phyloP scores from a whole-genome alignment of 352 stramenopile genomes.

The Globisporangium spinosum region DNA sequence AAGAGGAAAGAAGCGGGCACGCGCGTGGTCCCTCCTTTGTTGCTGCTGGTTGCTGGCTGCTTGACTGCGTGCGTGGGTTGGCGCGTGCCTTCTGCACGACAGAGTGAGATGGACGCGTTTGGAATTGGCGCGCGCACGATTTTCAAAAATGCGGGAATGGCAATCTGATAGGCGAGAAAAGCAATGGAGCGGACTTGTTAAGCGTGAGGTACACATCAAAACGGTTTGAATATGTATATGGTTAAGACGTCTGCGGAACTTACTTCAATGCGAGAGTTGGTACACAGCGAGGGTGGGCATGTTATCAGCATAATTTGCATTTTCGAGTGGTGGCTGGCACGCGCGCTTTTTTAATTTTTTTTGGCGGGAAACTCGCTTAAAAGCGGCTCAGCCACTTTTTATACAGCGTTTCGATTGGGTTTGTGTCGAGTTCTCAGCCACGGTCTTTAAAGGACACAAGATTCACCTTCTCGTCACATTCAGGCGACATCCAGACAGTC shows the following conservation, averaged over 20 bases:
- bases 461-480: too few relatives aligned
- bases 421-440: too few relatives aligned
- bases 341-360: too few relatives aligned
- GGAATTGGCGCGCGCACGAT: conserved; percentile 3
- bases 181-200: neutral
- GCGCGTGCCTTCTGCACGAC: neutral
- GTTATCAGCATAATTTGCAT: too few relatives aligned
- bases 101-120: neutral
- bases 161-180: neutral
- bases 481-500: too few relatives aligned
- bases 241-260: neutral
- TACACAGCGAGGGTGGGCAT: neutral
- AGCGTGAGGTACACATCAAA: neutral
- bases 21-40: neutral
- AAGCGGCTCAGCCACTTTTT: too few relatives aligned
- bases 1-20: neutral
- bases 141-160: conserved; percentile 1
- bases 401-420: too few relatives aligned
- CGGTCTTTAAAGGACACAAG: too few relatives aligned
- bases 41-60: neutral
- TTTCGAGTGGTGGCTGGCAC: too few relatives aligned
- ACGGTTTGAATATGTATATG: neutral
- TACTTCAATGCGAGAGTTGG: neutral
- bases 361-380: too few relatives aligned
- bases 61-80: neutral